These are phyloP conservation scores for Arachis stenosperma DNA, from an alignment of 306 rosid genomes.

Conservation along the genomic window DNA sequence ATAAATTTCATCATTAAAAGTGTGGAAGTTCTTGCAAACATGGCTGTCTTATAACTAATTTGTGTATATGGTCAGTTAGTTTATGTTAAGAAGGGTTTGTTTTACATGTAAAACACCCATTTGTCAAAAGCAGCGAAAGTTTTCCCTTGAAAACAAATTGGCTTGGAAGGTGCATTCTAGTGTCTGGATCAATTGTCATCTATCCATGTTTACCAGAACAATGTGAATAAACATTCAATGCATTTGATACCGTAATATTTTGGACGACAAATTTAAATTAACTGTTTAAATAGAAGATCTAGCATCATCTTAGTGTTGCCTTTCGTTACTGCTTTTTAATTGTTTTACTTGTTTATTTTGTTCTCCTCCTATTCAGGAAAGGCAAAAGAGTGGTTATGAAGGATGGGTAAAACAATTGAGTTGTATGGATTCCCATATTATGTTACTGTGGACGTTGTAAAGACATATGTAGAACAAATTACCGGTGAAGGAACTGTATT, in stretches of 20 bases:
- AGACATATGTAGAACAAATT: constrained; percentile 52
- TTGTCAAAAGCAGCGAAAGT: no score
- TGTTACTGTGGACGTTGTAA: constrained; percentile 35
- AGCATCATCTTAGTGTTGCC: background rate
- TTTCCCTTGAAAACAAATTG: no score
- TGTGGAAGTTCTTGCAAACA: background rate
- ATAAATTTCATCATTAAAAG: constrained; percentile 1
- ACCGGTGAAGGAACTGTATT: no score
- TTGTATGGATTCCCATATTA: constrained; percentile 63
- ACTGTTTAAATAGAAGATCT: constrained; percentile 9
- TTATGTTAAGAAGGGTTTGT: background rate
- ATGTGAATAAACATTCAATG: background rate
- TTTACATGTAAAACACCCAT: no score
- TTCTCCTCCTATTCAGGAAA: constrained; percentile 34
- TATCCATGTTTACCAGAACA: background rate
- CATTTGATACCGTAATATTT: background rate
- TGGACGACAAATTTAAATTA: background rate
- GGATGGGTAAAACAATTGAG: constrained; percentile 71
- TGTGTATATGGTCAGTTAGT: no score
- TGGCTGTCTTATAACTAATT: background rate
- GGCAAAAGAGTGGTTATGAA: constrained; percentile 4
- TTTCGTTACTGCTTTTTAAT: background rate
- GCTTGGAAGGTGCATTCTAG: no score
- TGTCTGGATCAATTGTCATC: background rate
- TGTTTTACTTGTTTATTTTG: background rate